These are phyloP conservation scores for Termitomyces eurrhizus DNA, from an alignment of 768 basidiomycete species.

Conservation along the genomic window DNA sequence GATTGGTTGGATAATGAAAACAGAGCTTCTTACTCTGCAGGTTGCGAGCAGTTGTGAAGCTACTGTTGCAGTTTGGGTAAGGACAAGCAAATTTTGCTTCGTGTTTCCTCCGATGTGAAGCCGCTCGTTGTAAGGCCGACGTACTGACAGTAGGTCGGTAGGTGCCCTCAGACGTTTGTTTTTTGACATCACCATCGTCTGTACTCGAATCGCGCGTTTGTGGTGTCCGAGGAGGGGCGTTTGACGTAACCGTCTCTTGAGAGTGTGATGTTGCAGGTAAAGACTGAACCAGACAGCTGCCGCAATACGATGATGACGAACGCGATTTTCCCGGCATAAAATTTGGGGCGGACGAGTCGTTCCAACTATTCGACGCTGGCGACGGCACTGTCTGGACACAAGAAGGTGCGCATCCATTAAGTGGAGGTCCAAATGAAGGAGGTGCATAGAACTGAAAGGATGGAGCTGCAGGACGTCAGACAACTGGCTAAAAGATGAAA, in stretches of 20 bases:
- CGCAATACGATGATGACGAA: not conserved
- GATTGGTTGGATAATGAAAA: not conserved
- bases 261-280: not conserved
- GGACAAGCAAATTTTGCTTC: not conserved
- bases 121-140: not conserved
- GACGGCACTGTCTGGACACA: not conserved
- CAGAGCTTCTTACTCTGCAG: not conserved
- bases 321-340: not conserved
- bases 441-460: not conserved
- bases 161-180: not conserved
- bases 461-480: not conserved
- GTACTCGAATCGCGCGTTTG: not conserved
- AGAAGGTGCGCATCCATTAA: not conserved
- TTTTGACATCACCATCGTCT: not conserved
- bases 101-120: conserved; percentile 6
- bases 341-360: not conserved
- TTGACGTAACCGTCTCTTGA: not conserved
- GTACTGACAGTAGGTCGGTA: conserved; percentile 1
- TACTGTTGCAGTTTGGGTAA: not conserved
- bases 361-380: not conserved
- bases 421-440: not conserved
- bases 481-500: not conserved
- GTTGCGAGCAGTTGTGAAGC: conserved; percentile 9
- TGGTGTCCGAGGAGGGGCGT: not conserved
- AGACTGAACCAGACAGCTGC: not conserved